Conservation (phyloP, 2,329 filamentous ascomycete genomes). For the Fusarium equiseti region DNA sequence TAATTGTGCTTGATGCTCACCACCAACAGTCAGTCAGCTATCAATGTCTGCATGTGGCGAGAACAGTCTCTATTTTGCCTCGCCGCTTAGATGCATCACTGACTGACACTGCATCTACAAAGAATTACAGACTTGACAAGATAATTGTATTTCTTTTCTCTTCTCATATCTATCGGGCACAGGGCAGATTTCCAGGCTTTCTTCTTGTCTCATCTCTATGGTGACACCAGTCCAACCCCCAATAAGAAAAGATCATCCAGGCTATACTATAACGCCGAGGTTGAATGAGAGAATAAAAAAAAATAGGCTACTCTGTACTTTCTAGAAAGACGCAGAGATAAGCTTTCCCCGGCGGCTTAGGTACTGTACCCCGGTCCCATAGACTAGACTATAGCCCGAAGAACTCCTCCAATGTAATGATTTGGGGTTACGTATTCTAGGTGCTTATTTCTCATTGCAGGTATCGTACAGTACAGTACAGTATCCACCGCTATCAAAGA, state of each 20-base stretch:
- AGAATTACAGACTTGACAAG: background rate
- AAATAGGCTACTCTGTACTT: slow-evolving; percentile 21
- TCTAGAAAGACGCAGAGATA: slow-evolving; percentile 29
- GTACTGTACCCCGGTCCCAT: background rate
- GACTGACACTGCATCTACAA: background rate
- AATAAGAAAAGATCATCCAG: slow-evolving; percentile 21
- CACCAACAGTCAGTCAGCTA: slow-evolving; percentile 24
- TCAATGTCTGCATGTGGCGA: slow-evolving; percentile 16
- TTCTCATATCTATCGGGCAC: slow-evolving; percentile 8
- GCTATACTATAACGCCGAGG: slow-evolving; percentile 4
- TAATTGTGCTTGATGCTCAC: slow-evolving; percentile 16
- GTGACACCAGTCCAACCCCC: slow-evolving; percentile 1
- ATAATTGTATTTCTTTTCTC: background rate
- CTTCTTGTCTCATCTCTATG: slow-evolving; percentile 10
- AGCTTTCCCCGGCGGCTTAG: slow-evolving; percentile 11
- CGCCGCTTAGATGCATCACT: slow-evolving; percentile 16
- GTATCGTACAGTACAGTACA: background rate
- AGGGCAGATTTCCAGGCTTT: slow-evolving; percentile 21
- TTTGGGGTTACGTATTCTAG: background rate
- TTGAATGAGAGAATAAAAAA: slow-evolving; percentile 3
- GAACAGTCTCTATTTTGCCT: slow-evolving; percentile 13
- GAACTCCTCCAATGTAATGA: slow-evolving; percentile 6
- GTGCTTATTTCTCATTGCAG: background rate
- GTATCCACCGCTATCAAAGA: slow-evolving; percentile 34
- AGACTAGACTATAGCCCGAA: background rate